Conservation (phyloP, 257 asterid genomes). For the Solanum paucissectum region DNA sequence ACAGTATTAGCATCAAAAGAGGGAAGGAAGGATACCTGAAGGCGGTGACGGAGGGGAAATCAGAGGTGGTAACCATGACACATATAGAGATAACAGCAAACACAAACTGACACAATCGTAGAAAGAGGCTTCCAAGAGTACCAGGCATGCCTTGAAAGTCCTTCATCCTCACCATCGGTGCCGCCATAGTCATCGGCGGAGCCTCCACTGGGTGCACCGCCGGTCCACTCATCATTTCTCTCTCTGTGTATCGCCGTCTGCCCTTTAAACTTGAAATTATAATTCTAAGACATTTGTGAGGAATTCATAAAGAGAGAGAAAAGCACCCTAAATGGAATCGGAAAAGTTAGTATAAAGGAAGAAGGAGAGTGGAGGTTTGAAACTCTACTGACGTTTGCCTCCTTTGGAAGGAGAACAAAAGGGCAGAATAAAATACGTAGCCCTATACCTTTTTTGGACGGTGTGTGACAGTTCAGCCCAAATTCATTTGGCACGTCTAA, state of each 20-base stretch:
- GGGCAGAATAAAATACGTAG: background rate
- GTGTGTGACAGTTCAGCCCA: background rate
- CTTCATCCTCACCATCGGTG: constrained; percentile 51
- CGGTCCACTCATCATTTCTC: constrained; percentile 55
- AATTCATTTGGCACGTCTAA: too few species aligned
- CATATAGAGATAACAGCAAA: constrained; percentile 59
- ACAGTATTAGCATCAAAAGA: background rate
- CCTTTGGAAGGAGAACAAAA: background rate
- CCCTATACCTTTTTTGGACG: background rate
- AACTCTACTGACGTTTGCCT: background rate
- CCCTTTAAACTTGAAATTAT: background rate
- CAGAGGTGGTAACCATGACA: constrained; percentile 77
- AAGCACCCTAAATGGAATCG: background rate
- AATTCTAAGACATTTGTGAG: background rate
- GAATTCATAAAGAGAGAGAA: background rate
- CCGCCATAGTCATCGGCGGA: constrained; percentile 26
- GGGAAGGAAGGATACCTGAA: constrained; percentile 48
- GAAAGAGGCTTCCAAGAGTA: constrained; percentile 57
- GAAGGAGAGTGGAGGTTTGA: background rate
- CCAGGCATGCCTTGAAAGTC: constrained; percentile 79
- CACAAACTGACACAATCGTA: constrained; percentile 56
- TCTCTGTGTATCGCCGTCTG: background rate
- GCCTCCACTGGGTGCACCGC: constrained; percentile 78
- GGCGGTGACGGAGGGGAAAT: constrained; percentile 81
- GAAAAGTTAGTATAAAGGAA: background rate